Evolutionary conservation across 1,139 yeast species (phyloP).

Genomic region (Eremothecium cymbalariae): DNA sequence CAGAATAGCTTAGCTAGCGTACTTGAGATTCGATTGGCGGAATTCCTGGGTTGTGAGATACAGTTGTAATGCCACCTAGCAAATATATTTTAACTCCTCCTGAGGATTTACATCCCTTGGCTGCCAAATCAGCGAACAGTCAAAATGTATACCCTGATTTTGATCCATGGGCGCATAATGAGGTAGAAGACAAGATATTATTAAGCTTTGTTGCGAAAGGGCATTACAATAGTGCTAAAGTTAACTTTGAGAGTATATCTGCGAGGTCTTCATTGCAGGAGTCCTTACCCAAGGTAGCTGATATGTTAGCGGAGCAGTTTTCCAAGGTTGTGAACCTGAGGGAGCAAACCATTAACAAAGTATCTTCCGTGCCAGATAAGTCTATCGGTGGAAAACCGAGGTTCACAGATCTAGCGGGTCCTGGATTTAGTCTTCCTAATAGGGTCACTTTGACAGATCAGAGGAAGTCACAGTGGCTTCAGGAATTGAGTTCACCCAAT

Average conservation of each 20-base stretch:
- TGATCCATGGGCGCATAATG: constrained; percentile 64
- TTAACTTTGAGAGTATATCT: constrained; percentile 49
- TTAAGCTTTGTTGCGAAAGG: constrained; percentile 51
- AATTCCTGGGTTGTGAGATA: too few relatives aligned
- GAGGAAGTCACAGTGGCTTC: constrained; percentile 76
- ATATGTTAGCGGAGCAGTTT: constrained; percentile 54
- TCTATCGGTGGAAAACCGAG: constrained; percentile 8
- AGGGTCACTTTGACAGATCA: constrained; percentile 84
- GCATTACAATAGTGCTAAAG: constrained; percentile 45
- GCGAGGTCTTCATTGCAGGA: constrained; percentile 44
- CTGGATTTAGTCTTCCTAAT: constrained; percentile 27
- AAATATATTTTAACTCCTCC: constrained; percentile 30
- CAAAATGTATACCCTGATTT: constrained; percentile 56
- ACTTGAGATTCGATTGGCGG: too few relatives aligned
- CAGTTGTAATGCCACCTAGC: constrained; percentile 29
- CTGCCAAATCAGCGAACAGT: constrained; percentile 8
- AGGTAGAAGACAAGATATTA: constrained; percentile 46
- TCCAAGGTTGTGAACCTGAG: constrained; percentile 59
- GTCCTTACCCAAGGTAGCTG: constrained; percentile 42
- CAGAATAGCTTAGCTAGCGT: too few relatives aligned
- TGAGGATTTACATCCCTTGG: constrained; percentile 29
- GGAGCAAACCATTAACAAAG: constrained; percentile 56
- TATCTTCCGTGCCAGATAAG: constrained; percentile 49
- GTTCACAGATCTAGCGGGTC: constrained; percentile 25
- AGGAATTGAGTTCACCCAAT: constrained; percentile 60